Percentiles rank a stretch among this genome's conserved stretches.
Evolutionary conservation across 1,139 yeast species (phyloP).

Genomic region (Suhomyces taliae): DNA sequence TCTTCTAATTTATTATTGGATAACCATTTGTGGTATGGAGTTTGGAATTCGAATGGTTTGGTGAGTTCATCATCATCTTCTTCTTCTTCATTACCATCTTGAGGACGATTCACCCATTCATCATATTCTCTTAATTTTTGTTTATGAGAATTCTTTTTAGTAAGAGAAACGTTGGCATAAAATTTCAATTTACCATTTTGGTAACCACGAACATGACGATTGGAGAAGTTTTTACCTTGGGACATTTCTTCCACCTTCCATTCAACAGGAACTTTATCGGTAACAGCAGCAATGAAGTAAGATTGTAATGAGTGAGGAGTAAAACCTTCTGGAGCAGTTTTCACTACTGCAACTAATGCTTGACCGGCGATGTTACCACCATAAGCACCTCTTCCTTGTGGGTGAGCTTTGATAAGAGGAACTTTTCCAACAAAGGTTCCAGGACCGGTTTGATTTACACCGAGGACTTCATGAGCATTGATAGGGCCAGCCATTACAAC

Average conservation of each 20-base stretch:
- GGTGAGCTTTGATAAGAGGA: slow-evolving; percentile 36
- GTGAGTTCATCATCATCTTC: slow-evolving; percentile 24
- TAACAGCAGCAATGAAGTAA: slow-evolving; percentile 35
- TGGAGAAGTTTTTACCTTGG: slow-evolving; percentile 60
- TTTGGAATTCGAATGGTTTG: slow-evolving; percentile 41
- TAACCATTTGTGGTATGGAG: slow-evolving; percentile 34
- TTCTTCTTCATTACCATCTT: slow-evolving; percentile 16
- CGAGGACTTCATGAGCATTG: slow-evolving; percentile 21
- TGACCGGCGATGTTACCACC: slow-evolving; percentile 47
- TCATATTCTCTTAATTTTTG: slow-evolving; percentile 26
- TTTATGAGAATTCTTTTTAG: slow-evolving; percentile 32
- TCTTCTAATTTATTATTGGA: slow-evolving; percentile 11
- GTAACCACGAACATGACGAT: slow-evolving; percentile 56
- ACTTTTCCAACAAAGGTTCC: slow-evolving; percentile 26
- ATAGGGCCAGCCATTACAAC: slow-evolving; percentile 5
- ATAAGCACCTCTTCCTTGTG: slow-evolving; percentile 37
- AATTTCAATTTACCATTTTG: slow-evolving; percentile 54
- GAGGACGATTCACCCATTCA: slow-evolving; percentile 16
- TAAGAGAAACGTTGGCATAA: slow-evolving; percentile 55
- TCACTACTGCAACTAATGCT: slow-evolving; percentile 39
- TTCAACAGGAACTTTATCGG: slow-evolving; percentile 15
- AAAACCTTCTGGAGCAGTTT: slow-evolving; percentile 30
- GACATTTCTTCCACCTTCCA: slow-evolving; percentile 29
- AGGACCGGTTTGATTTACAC: slow-evolving; percentile 23
- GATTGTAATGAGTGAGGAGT: slow-evolving; percentile 47